Base-by-base conservation (phyloP, 2,329 filamentous ascomycete species). In the Ceratocystis alfenasii region DNA sequence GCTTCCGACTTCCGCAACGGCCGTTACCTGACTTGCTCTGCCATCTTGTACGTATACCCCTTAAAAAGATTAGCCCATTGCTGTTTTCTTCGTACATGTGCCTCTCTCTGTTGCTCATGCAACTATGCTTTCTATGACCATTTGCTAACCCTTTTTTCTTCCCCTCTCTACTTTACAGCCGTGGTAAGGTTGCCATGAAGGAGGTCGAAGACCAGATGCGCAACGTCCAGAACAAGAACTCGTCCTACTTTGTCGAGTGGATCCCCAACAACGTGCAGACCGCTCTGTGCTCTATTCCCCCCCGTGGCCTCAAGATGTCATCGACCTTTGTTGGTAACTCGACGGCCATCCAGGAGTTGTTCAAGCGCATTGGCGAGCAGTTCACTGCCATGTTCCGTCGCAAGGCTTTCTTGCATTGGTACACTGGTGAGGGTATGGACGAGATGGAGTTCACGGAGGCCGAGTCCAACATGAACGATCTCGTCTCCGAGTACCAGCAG, bases 381-480 rank as follows among this genome's bases (percentile, higher is more conserved):
- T 99, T 99, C 87, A 92, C 88, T 81, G 94, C 92, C 77, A 99
- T 99, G 94, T 99, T 99, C 88, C 87, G 94, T 82, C 91, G 94
- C 82, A 99, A 97, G 89, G 94, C 94, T 87, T 99, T 99, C 91
- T 90, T 99, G 86, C 94, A 97, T 84, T 99, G 94, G 94, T 99
- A 99, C 83, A 99, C 94, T 86, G 92, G 92, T 76, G 94, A 99
- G 86, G 94, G 94, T 82, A 99, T 99, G 94, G 94, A 99, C 81
- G 94, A 99, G 88, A 97, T 99, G 94, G 94, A 99, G 83, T 99
- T 99, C 84, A 99, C 94, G 76, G 94, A 99, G 86, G 94, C 94
- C 73, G 94, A 99, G 87, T 95, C 90, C 81, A 99, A 99, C 85
- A 97, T 99, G 94, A 97, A 99, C 84, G 94, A 99, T 79, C 83